These are phyloP conservation scores for Crataegus laevigata DNA, from an alignment of 306 rosid species.

Conservation along the genomic window DNA sequence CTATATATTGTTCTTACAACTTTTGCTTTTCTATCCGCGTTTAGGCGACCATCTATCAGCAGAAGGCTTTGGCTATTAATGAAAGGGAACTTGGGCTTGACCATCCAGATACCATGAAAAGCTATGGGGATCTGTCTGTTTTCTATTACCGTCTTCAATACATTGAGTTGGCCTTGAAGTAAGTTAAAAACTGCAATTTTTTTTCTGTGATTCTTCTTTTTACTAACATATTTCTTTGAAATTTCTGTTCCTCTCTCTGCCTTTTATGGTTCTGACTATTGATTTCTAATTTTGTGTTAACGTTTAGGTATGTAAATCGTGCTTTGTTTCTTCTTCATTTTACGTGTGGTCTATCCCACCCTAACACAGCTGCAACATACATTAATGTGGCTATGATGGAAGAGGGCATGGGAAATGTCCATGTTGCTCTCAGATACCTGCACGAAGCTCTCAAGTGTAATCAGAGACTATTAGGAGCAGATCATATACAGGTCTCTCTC, in stretches of 20 bases:
- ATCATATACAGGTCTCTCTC: slow-evolving; percentile 81
- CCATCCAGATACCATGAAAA: slow-evolving; percentile 98
- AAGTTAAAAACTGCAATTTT: no score
- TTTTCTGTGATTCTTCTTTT: no score
- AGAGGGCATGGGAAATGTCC: slow-evolving; percentile 96
- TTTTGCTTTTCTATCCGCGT: background rate
- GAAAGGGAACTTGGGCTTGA: slow-evolving; percentile 98
- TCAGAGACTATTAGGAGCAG: slow-evolving; percentile 85
- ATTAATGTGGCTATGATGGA: slow-evolving; percentile 99
- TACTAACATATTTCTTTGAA: background rate
- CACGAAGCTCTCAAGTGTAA: slow-evolving; percentile 99
- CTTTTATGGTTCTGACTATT: slow-evolving; percentile 14
- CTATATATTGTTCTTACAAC: background rate
- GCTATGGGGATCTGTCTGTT: slow-evolving; percentile 97
- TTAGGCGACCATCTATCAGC: slow-evolving; percentile 96
- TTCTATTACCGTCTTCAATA: slow-evolving; percentile 94
- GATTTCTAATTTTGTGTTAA: no score
- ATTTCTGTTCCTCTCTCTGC: background rate
- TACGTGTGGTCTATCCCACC: slow-evolving; percentile 91
- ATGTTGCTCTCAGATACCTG: slow-evolving; percentile 89
- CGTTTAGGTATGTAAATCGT: slow-evolving; percentile 85
- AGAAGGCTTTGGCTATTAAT: slow-evolving; percentile 86
- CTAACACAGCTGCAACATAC: slow-evolving; percentile 97
- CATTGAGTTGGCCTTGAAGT: slow-evolving; percentile 92
- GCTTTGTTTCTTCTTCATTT: slow-evolving; percentile 95